Conservation (phyloP, 2,329 filamentous ascomycete species). For the Verticillium alfalfae region DNA sequence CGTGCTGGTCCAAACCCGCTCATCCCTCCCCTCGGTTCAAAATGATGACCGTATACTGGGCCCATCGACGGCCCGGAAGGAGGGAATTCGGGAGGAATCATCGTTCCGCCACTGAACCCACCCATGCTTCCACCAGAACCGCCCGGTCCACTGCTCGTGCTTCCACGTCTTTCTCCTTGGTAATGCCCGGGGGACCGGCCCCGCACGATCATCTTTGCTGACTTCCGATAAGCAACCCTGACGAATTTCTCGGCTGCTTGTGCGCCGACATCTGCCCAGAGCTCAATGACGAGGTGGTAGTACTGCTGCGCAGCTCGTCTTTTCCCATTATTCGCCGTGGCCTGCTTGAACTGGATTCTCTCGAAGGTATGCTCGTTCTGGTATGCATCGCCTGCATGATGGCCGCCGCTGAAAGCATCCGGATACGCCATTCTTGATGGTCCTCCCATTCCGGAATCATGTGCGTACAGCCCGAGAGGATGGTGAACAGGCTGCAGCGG, state of each 20-base stretch:
- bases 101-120: conserved; percentile 30
- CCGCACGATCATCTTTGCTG: conserved; percentile 80
- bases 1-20: conserved; percentile 37
- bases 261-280: conserved; percentile 63
- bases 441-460: conserved; percentile 25
- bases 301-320: conserved; percentile 86
- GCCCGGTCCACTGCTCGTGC: conserved; percentile 61
- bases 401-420: conserved; percentile 30
- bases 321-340: conserved; percentile 91
- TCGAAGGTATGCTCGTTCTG: conserved; percentile 66
- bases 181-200: conserved; percentile 79
- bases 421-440: conserved; percentile 18
- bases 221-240: conserved; percentile 67
- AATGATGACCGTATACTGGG: conserved; percentile 23
- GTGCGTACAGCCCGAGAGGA: conserved; percentile 37
- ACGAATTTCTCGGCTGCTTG: conserved; percentile 51
- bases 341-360: conserved; percentile 90
- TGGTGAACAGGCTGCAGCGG: conserved; percentile 41
- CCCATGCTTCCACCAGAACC: conserved; percentile 60
- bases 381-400: conserved; percentile 25
- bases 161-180: conserved; percentile 63
- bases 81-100: conserved; percentile 32
- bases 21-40: conserved; percentile 17
- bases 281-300: conserved; percentile 84
- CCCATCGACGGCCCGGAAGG: conserved; percentile 31